Evolutionary conservation across 345 rosid genomes (phyloP).

Genomic region (Corymbia maculata): DNA sequence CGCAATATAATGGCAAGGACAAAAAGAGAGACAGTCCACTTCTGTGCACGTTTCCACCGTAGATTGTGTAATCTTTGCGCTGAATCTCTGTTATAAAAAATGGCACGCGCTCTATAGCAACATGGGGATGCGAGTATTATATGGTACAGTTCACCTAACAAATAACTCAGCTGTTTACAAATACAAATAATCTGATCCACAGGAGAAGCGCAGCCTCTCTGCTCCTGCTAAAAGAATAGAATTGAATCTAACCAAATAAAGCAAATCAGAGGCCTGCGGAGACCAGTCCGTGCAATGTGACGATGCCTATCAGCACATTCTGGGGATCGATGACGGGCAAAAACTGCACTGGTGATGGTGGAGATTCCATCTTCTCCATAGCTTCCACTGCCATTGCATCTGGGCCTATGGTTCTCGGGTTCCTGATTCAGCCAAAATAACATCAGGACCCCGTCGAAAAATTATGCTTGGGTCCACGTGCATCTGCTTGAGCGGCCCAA

Average conservation of each 20-base stretch:
- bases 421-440: slow-evolving; percentile 30
- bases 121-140: not conserved
- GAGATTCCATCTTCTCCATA: slow-evolving; percentile 95
- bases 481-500: not conserved
- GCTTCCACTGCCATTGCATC: slow-evolving; percentile 99
- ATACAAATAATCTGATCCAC: not conserved
- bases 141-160: not conserved
- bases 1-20: not conserved
- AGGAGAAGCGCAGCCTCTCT: not conserved
- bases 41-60: not conserved
- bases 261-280: slow-evolving; percentile 38
- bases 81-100: not conserved
- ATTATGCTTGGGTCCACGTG: not conserved
- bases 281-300: slow-evolving; percentile 92
- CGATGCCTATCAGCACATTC: slow-evolving; percentile 69
- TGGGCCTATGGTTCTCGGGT: slow-evolving; percentile 71
- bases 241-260: not conserved
- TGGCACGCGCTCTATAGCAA: not conserved
- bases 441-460: not conserved
- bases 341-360: slow-evolving; percentile 95
- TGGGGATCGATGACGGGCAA: slow-evolving; percentile 63
- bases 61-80: not conserved
- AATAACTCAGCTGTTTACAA: not conserved
- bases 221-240: not conserved
- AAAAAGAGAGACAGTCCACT: not conserved